Evolutionary conservation across 2,329 filamentous ascomycete species (phyloP), one percentile per base, ranked within the genome.

Genomic region (Fusarium mexicanum): DNA sequence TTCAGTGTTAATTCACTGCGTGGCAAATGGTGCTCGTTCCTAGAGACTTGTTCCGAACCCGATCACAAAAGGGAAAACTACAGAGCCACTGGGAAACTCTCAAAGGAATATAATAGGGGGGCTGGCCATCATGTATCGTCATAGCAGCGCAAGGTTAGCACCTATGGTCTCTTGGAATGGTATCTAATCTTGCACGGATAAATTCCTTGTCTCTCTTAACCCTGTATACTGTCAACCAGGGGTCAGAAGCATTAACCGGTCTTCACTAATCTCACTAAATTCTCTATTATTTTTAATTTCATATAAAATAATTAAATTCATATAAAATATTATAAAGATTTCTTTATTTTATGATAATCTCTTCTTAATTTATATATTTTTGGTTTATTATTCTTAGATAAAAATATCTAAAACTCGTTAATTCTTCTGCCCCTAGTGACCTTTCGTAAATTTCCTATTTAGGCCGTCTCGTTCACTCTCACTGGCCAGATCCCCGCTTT

Each of bases 401-500:
- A 35, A 35, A 35, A 16, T 35, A 35, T 35, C 33, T 16, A 35
- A 1, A 1, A 35, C 33, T 35, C 1, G 33, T 35, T 8, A 35
- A 35, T 35, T 9, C 33, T 35, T 35, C 14, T 35, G 33, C 5
- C 33, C 33, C 33, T 29, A 29, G 33, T 41, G n/a, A 33, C 41
- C 66, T 44, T 61, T 54, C n/a, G 17, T 22, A 17, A 54, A 59
- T 75, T 81, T 76, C 80, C 80, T 76, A 77, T 76, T 81, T 75
- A 65, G 79, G 80, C 73, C 74, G 60, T 69, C 57, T 54, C 67
- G 67, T 64, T 46, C 29, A 53, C 54, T 60, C 77, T 81, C 72
- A 81, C 75, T 81, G 80, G 80, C 66, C 73, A 75, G 60, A n/a
- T 37, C 16, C 76, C 77, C 70, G 69, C 75, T 76, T 71, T 61